Evolutionary conservation across 176 grass and related monocot species (phyloP).

Genomic region (Alopecurus myosuroides): DNA sequence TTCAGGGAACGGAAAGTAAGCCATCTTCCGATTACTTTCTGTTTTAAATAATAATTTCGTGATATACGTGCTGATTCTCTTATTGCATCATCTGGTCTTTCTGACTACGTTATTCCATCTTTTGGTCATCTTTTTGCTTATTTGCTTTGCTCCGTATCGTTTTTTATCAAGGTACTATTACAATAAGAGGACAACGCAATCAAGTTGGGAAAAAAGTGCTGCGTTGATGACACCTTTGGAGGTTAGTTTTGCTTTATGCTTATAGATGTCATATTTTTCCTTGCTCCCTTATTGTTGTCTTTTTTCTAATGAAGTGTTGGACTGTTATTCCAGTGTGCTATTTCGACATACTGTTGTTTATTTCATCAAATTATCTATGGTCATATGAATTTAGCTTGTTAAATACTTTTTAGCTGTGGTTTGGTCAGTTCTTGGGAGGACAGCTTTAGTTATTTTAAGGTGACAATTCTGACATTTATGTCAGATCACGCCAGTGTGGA

Average conservation of each 20-base stretch:
- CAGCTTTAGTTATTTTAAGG: too few relatives aligned
- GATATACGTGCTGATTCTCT: not conserved
- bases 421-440: too few relatives aligned
- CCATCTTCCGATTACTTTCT: slow-evolving; percentile 8
- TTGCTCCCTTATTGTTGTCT: not conserved
- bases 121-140: not conserved
- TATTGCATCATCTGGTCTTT: not conserved
- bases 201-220: slow-evolving; percentile 90
- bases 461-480: too few relatives aligned
- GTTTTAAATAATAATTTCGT: slow-evolving; percentile 8
- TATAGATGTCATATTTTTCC: slow-evolving; percentile 19
- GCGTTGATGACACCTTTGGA: slow-evolving; percentile 93
- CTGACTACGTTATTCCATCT: not conserved
- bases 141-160: not conserved
- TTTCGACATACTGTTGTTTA: not conserved
- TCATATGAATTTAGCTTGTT: too few relatives aligned
- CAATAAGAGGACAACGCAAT: slow-evolving; percentile 97
- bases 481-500: too few relatives aligned
- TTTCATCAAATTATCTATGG: not conserved
- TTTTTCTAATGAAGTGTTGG: not conserved
- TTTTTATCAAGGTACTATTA: slow-evolving; percentile 72
- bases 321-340: not conserved
- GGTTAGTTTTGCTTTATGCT: slow-evolving; percentile 45
- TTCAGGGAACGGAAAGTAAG: slow-evolving; percentile 74
- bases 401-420: too few relatives aligned